Percentiles rank a stretch among this genome's conserved stretches.
These are phyloP conservation scores for Staphylotrichum tortipilum DNA, from an alignment of 495 filamentous ascomycete genomes.

Conservation along the genomic window DNA sequence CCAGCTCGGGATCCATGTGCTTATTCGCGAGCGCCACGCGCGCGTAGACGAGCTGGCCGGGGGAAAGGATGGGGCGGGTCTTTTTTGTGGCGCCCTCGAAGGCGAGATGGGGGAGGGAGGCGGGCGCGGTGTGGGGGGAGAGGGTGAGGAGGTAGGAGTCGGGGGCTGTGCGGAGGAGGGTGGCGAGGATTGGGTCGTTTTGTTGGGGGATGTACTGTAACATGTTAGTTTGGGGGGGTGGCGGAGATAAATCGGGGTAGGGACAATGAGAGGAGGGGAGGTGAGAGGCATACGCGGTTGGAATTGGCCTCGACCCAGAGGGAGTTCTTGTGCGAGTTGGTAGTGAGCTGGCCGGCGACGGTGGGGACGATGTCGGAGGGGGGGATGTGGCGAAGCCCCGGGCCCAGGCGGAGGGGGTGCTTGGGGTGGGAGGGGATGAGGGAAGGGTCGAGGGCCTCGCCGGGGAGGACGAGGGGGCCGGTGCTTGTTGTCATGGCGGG, in stretches of 20 bases:
- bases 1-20: conserved; percentile 80
- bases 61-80: conserved; percentile 66
- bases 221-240: background rate
- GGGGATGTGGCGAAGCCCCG: conserved; percentile 68
- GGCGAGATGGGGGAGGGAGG: conserved; percentile 72
- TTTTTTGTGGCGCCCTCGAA: conserved; percentile 92
- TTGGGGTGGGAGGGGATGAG: conserved; percentile 57
- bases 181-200: conserved; percentile 79
- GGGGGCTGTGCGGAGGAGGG: conserved; percentile 60
- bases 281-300: conserved; percentile 44
- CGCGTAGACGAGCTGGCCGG: conserved; percentile 78
- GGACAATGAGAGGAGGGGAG: background rate
- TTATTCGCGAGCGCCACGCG: conserved; percentile 64
- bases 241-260: background rate
- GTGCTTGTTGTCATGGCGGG: conserved; percentile 42
- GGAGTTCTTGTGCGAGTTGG: conserved; percentile 68
- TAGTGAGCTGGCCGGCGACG: conserved; percentile 68
- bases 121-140: conserved; percentile 59
- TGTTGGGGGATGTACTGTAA: conserved; percentile 72
- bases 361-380: conserved; percentile 63
- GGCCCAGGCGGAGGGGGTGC: conserved; percentile 70
- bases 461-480: conserved; percentile 60
- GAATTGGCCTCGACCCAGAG: conserved; percentile 66
- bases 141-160: conserved; percentile 63
- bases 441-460: conserved; percentile 59